A percentile compares a stretch with the other conserved stretches of the same genome.
These are phyloP conservation scores for Barnettozyma vustinii DNA, from an alignment of 805 yeast genomes.

Conservation along the genomic window DNA sequence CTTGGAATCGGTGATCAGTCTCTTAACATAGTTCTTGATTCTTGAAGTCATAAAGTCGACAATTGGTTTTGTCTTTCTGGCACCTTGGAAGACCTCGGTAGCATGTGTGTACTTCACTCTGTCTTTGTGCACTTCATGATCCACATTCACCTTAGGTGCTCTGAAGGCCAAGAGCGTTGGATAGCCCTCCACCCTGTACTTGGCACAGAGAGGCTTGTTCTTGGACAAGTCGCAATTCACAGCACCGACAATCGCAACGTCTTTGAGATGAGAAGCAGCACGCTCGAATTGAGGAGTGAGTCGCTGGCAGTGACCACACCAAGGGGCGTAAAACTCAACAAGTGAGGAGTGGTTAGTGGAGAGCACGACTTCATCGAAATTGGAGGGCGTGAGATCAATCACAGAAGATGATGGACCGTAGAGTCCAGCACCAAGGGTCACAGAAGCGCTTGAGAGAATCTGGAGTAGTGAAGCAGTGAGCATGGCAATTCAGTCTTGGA, in stretches of 20 bases:
- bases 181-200: conserved; percentile 64
- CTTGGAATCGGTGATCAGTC: conserved; percentile 33
- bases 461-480: background rate
- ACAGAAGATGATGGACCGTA: conserved; percentile 31
- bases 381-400: conserved; percentile 49
- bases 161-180: conserved; percentile 82
- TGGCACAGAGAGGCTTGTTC: conserved; percentile 66
- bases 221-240: conserved; percentile 75
- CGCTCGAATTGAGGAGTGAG: conserved; percentile 60
- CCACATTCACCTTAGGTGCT: conserved; percentile 58
- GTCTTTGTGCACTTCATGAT: conserved; percentile 9
- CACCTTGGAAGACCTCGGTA: conserved; percentile 56
- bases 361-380: conserved; percentile 62
- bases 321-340: conserved; percentile 91
- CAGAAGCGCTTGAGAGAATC: background rate
- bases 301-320: conserved; percentile 93
- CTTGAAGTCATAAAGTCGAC: conserved; percentile 49
- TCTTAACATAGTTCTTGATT: conserved; percentile 61
- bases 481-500: background rate
- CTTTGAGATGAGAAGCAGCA: conserved; percentile 54
- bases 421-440: background rate
- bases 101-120: conserved; percentile 36
- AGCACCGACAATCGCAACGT: conserved; percentile 64
- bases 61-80: conserved; percentile 50
- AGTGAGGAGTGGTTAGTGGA: conserved; percentile 72